Base-by-base conservation (phyloP, 2,329 filamentous ascomycete species). In the Stachybotrys echinatus region DNA sequence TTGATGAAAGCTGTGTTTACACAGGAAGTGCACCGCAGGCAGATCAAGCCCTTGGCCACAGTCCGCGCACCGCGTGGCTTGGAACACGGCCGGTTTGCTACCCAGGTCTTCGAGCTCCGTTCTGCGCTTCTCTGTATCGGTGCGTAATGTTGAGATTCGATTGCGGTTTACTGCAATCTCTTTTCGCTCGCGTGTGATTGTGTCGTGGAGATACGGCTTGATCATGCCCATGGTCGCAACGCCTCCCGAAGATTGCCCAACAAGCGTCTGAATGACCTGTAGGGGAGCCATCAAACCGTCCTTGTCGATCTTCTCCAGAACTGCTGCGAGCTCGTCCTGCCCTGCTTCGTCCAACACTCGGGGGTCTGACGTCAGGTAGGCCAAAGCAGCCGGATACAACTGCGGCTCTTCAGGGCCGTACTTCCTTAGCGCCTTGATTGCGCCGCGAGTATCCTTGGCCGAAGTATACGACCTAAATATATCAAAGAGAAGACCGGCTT, bases 181-280 rank as follows among this genome's bases (percentile, higher is more conserved):
- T 52, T 84, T 85, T 22, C 90, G 82, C 70, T 99, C 94, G 47
- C 89, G 84, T 58, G 89, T 85, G 55, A 99, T 95, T 8, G 92
- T 96, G 46, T 88, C 84, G 55, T 88, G 83, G 2, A 99, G 83
- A 68, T 99, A 99, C 6, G 85, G 84, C 70, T 96, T 97, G 54
- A 99, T 87, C 80, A 97, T 91, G 47, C 92, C 94, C 89, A 99
- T 96, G 0, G 91, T 97, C 1, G 95, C 92, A 3, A 96, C 89
- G 6, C 66, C 63, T 17, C 65, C 61, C 0, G 52, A 71, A 50
- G 65, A 75, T 67, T 79, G 74, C n/a, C 75, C 74, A 3, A 97
- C 74, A 0, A 99, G 80, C 0, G 92, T 94, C 68, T 99, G 92
- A 17, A 99, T 94, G 27, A 99, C 94, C 66, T 99, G 94, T 4